phyloP scores from a whole-genome alignment of 2,329 filamentous ascomycete species.

The Trichoderma lentiforme region DNA sequence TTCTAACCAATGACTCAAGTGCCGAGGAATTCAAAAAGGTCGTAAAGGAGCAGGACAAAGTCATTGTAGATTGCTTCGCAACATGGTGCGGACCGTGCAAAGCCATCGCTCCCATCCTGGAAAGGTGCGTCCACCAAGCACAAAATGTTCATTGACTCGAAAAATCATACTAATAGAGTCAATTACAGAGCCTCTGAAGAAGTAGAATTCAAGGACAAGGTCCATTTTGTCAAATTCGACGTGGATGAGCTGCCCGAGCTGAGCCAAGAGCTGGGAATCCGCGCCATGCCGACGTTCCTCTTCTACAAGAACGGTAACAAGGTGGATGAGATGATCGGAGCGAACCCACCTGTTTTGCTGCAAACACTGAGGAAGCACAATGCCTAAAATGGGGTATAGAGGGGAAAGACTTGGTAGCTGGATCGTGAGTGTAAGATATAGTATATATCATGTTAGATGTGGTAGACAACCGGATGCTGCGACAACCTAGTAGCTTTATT shows the following conservation, averaged over 20 bases:
- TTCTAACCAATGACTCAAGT: constrained; percentile 35
- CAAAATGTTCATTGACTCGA: not conserved
- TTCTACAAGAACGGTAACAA: constrained; percentile 78
- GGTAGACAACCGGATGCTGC: not conserved
- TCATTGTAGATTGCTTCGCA: constrained; percentile 85
- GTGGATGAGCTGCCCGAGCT: constrained; percentile 77
- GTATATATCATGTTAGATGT: not conserved
- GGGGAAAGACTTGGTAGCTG: not conserved
- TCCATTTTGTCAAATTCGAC: constrained; percentile 84
- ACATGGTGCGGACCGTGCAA: constrained; percentile 95
- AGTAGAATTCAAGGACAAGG: constrained; percentile 52
- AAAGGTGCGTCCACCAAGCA: constrained; percentile 24
- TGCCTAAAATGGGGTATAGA: not conserved
- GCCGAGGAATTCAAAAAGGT: constrained; percentile 57
- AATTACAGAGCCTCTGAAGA: constrained; percentile 26
- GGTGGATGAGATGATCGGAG: constrained; percentile 70
- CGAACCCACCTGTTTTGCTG: constrained; percentile 66
- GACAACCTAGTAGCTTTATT: not conserved
- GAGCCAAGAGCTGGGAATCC: constrained; percentile 71
- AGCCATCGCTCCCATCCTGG: constrained; percentile 71
- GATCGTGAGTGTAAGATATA: not conserved
- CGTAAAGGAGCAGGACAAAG: constrained; percentile 49
- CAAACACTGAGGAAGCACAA: constrained; percentile 21
- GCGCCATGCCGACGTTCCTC: constrained; percentile 89
- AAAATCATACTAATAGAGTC: not conserved